These are phyloP conservation scores for Phalaenopsis equestris DNA, from an alignment of 106 monocot species.

Conservation along the genomic window DNA sequence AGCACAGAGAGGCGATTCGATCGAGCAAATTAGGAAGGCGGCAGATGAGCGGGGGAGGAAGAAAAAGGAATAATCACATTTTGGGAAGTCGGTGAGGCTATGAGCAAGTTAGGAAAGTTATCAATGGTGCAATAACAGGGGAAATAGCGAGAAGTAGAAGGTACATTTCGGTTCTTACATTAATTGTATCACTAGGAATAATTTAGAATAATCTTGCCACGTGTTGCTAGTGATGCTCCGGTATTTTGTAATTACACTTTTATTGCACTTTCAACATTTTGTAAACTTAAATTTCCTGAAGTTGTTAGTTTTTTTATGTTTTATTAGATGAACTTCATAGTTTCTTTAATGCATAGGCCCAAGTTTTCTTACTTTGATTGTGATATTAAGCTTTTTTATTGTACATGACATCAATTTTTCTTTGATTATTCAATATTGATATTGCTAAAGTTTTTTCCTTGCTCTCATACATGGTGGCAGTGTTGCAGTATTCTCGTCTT, in stretches of 20 bases:
- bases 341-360: neutral
- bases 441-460: neutral
- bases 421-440: neutral
- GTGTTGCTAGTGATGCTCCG: neutral
- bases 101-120: neutral
- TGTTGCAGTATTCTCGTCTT: conserved; percentile 92
- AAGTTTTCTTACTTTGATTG: neutral
- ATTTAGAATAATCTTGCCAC: neutral
- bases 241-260: neutral
- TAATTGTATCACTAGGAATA: neutral
- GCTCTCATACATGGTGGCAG: conserved; percentile 21
- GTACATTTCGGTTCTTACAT: no score
- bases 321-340: neutral
- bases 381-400: neutral
- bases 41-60: no score
- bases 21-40: no score
- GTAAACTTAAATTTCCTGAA: neutral
- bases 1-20: no score
- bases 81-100: neutral
- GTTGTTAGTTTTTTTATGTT: neutral
- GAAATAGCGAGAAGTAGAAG: no score
- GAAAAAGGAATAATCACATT: no score
- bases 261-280: neutral
- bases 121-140: no score
- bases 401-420: neutral